Evolutionary conservation across 805 yeast genomes (phyloP).

Genomic region (Cyberlindnera americana): DNA sequence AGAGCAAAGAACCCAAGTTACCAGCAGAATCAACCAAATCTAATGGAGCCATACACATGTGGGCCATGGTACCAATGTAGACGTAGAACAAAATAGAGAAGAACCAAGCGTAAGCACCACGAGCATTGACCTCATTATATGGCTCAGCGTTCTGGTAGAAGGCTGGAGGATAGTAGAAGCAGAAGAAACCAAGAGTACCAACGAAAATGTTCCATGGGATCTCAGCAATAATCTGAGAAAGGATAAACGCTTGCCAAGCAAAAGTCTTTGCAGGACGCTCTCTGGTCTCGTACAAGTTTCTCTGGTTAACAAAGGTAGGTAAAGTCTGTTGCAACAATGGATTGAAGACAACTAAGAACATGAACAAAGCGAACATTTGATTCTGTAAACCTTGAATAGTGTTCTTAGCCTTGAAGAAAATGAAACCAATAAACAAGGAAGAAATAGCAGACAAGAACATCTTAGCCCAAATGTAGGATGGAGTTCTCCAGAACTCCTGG

Average conservation of each 20-base stretch:
- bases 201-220: conserved; percentile 58
- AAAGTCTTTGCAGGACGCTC: conserved; percentile 73
- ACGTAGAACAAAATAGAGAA: conserved; percentile 44
- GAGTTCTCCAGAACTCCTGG: conserved; percentile 69
- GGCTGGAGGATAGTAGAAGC: conserved; percentile 73
- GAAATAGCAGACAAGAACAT: conserved; percentile 48
- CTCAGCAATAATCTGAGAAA: conserved; percentile 62
- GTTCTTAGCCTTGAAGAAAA: conserved; percentile 64
- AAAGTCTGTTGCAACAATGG: conserved; percentile 60
- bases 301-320: conserved; percentile 57
- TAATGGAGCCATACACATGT: conserved; percentile 53
- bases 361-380: conserved; percentile 74
- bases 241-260: conserved; percentile 59
- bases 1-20: conserved; percentile 51
- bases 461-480: conserved; percentile 58
- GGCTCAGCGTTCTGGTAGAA: conserved; percentile 29
- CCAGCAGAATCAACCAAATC: conserved; percentile 63
- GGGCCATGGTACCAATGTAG: conserved; percentile 56
- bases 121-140: conserved; percentile 6
- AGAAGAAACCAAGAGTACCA: conserved; percentile 61
- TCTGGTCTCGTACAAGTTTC: conserved; percentile 67
- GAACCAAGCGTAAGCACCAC: conserved; percentile 36
- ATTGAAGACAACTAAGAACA: conserved; percentile 55
- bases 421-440: conserved; percentile 68
- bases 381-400: conserved; percentile 73